Conservation (phyloP, 139 green algal species). For the Chlamydomonas incerta region DNA sequence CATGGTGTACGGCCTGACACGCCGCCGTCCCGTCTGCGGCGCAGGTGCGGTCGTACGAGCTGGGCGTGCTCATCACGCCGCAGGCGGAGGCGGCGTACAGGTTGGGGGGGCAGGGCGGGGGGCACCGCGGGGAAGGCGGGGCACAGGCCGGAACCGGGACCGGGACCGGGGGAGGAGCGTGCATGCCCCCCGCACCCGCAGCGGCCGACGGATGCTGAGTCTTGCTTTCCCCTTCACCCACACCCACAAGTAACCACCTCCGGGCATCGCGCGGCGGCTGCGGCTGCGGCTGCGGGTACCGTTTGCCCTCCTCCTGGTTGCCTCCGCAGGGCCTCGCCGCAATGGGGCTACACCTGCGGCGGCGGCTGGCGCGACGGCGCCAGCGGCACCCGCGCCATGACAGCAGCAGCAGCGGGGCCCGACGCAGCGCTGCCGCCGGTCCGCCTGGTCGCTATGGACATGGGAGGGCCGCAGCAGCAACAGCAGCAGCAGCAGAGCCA, state of each 20-base stretch:
- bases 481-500: not conserved
- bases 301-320: too few relatives aligned
- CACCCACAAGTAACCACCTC: too few relatives aligned
- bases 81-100: slow-evolving; percentile 64
- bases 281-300: too few relatives aligned
- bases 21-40: too few relatives aligned
- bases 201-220: too few relatives aligned
- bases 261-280: too few relatives aligned
- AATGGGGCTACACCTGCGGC: slow-evolving; percentile 16
- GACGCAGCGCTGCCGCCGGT: not conserved
- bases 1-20: too few relatives aligned
- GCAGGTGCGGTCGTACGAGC: slow-evolving; percentile 80
- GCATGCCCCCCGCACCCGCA: too few relatives aligned
- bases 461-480: not conserved
- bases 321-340: not conserved
- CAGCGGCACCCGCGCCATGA: not conserved
- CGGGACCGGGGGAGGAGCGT: too few relatives aligned
- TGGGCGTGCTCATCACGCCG: slow-evolving; percentile 80
- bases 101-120: not conserved
- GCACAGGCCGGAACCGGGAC: too few relatives aligned
- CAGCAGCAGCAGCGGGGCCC: not conserved
- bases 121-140: too few relatives aligned
- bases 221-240: too few relatives aligned
- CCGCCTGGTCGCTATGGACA: not conserved
- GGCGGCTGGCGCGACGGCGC: not conserved